Base-by-base conservation (phyloP, 164 flowering plant species). In the Hamamelis virginiana region DNA sequence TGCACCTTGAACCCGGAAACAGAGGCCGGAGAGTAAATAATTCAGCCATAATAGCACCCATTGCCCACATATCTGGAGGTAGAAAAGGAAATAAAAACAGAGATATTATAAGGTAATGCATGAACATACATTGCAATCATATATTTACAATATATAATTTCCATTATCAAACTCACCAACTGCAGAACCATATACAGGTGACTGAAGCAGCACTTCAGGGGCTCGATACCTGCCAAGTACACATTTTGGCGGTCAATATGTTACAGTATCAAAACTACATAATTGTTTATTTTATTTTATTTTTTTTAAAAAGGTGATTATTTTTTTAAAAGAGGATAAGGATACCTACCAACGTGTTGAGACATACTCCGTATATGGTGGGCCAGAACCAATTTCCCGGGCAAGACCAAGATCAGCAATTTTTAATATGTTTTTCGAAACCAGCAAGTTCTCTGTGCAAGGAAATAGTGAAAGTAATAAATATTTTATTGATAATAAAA, bases 31-130 rank as follows among this genome's bases (percentile, higher is more conserved):
- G 92, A 63, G 93, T 81, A 59, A 95, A 85, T 76, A 95, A 55
- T 64, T 95, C 99, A 70, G 98, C 93, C 93, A 92, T 91, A 56
- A 92, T 95, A 56, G 98, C 98, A 68, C 99, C 99, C 99, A 95
- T 95, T 12, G 98, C 98, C 98, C 98, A 94, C 96, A 92, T 91
- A 78, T 94, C 98, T 94, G 80, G 19, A 68, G 23, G 18, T 1
- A 21, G 47, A 64, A 57, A 45, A 68, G 12, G 59, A 21, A 59
- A 2, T 19, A 4, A 53, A 43, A 9, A 19, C 1, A 33, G 13
- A 62, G 4, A 33, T 33, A 23, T 28, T 14, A 66, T 10, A 61
- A 8, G 51, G 27, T 27, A 43, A 26, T 2, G 51, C 26, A 14
- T 6, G 28, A 16, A 27, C 33, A 58, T 45, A 71, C 46, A 41